Base-by-base conservation (phyloP, 495 filamentous ascomycete genomes). In the Podospora australis region DNA sequence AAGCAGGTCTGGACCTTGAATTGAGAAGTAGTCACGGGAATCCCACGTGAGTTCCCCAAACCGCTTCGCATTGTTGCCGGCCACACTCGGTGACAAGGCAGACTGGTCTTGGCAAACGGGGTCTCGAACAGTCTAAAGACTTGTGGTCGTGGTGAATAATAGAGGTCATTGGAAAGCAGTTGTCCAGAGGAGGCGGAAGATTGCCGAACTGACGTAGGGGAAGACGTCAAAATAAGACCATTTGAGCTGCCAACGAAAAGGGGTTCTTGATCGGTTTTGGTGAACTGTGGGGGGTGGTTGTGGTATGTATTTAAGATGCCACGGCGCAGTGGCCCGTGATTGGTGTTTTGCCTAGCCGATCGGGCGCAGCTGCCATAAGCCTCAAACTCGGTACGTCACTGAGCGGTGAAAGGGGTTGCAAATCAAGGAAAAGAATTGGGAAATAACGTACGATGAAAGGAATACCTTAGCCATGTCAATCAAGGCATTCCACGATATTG, bases 191-290 rank as follows among this genome's bases (percentile, higher is more conserved):
- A n/a, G n/a, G n/a, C n/a, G n/a, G n/a, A n/a, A n/a, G n/a, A n/a
- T n/a, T n/a, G n/a, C n/a, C n/a, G 22, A 48, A 39, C 30, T 48
- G 45, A 48, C 45, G 45, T 39, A 48, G 45, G 19, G 21, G 14
- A 3, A 24, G 14, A 24, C 40, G 40, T 28, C 40, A 28, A 43
- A 43, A 43, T 43, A 43, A 43, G 40, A 16, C 23, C 3, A 43
- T 43, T 43, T 43, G 11, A 6, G n/a, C 28, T 22, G 22, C 40
- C 40, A 43, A 43, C 14, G 22, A 2, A 14, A 43, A 24, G n/a
- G 23, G 40, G 20, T 22, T 17, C 32, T 39, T 35, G 45, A 24
- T 22, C 48, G 48, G 48, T 50, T 50, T 38, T 1, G 29, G 39
- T 13, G 21, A 19, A 36, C 4, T 29, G 16, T 25, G 16, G 17